A percentile compares a stretch with the other conserved stretches of the same genome.
Conservation (phyloP, 2,329 filamentous ascomycete genomes). For the Colletotrichum noveboracense region DNA sequence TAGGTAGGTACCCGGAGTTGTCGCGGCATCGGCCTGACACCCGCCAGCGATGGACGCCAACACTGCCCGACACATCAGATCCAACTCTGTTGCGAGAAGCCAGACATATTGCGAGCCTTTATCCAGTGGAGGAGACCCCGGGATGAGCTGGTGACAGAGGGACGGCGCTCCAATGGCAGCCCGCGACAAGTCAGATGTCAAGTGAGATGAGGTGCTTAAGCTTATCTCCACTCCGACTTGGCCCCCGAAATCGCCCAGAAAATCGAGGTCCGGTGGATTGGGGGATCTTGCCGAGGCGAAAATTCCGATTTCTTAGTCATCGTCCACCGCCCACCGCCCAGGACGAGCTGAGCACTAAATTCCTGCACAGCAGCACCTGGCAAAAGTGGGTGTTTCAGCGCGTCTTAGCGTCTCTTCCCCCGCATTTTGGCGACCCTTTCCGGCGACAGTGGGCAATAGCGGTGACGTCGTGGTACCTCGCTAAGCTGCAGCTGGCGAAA, state of each 20-base stretch:
- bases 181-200: constrained; percentile 7
- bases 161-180: neutral
- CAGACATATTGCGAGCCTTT: neutral
- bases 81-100: neutral
- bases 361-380: neutral
- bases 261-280: neutral
- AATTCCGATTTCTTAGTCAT: neutral
- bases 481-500: constrained; percentile 10
- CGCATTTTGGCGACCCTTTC: constrained; percentile 16
- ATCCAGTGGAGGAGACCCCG: neutral
- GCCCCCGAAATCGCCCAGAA: constrained; percentile 3
- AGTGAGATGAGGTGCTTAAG: constrained; percentile 11
- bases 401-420: constrained; percentile 10
- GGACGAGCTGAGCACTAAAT: neutral
- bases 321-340: neutral
- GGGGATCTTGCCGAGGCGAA: constrained; percentile 2
- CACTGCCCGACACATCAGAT: neutral
- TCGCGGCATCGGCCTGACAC: neutral
- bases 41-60: neutral
- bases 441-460: neutral
- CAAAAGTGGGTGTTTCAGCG: constrained; percentile 12
- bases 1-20: neutral
- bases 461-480: constrained; percentile 11
- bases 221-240: constrained; percentile 11
- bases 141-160: neutral